phyloP scores from a whole-genome alignment of 1,284 basidiomycete genomes.

The Ceratobasidium sp. region DNA sequence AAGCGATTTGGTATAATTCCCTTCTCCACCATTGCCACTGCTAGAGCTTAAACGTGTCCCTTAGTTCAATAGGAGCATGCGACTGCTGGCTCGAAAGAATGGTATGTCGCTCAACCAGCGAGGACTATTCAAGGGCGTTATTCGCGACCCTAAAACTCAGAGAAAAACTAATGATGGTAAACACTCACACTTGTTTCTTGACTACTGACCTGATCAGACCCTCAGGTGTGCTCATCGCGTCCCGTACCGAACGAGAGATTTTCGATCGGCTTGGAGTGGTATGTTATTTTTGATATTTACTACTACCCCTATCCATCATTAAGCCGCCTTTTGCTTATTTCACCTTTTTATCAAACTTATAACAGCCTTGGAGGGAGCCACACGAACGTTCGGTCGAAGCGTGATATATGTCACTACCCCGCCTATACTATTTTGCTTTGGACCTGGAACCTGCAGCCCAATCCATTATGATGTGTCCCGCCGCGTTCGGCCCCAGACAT shows the following conservation, averaged over 20 bases:
- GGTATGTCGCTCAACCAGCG: slow-evolving; percentile 87
- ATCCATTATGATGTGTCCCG: slow-evolving; percentile 20
- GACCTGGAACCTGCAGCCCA: slow-evolving; percentile 8
- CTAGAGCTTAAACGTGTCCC: slow-evolving; percentile 1
- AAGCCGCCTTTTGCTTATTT: slow-evolving; percentile 4
- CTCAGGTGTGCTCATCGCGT: slow-evolving; percentile 74
- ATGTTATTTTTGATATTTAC: background rate
- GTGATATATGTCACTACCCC: background rate
- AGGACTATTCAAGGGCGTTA: slow-evolving; percentile 72
- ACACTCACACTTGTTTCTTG: slow-evolving; percentile 45
- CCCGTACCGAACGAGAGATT: slow-evolving; percentile 82
- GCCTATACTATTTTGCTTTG: background rate
- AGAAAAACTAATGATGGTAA: slow-evolving; percentile 68
- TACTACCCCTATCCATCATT: slow-evolving; percentile 13
- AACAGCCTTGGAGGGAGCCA: slow-evolving; percentile 72
- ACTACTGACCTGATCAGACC: background rate
- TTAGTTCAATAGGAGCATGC: slow-evolving; percentile 87
- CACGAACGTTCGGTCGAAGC: slow-evolving; percentile 60
- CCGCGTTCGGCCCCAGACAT: slow-evolving; percentile 28
- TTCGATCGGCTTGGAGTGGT: slow-evolving; percentile 68
- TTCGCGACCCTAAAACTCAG: slow-evolving; percentile 69
- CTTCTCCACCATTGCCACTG: slow-evolving; percentile 2
- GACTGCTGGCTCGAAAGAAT: slow-evolving; percentile 78
- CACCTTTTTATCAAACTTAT: background rate
- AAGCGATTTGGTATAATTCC: slow-evolving; percentile 72